Conservation (phyloP, 331 rosid genomes). For the Rhamnella rubrinervis region DNA sequence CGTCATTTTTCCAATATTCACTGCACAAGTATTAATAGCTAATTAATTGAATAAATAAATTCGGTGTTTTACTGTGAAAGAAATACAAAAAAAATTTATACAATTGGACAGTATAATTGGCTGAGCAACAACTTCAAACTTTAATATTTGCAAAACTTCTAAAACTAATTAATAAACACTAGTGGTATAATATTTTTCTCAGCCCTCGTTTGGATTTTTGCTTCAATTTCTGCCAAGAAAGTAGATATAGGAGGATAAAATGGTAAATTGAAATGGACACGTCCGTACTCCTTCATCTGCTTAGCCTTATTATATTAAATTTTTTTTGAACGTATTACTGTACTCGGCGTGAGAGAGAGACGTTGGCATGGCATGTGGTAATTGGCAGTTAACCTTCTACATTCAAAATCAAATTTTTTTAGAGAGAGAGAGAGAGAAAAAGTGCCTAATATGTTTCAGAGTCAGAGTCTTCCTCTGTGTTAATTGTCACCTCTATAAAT, state of each 20-base stretch:
- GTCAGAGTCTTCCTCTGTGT: background rate
- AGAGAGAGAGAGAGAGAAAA: constrained; percentile 12
- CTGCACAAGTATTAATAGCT: no score
- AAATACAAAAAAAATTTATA: no score
- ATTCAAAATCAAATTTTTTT: constrained; percentile 38
- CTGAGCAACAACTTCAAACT: no score
- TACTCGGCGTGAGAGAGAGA: constrained; percentile 38
- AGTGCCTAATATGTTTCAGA: constrained; percentile 10
- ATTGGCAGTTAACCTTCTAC: constrained; percentile 38
- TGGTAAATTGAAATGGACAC: background rate
- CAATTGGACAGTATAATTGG: no score
- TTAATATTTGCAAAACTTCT: no score
- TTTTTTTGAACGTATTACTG: constrained; percentile 45
- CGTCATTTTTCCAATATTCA: background rate
- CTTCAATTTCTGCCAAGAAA: background rate
- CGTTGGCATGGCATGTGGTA: constrained; percentile 65
- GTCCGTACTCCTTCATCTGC: constrained; percentile 21
- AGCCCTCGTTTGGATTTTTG: no score
- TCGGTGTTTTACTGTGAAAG: no score
- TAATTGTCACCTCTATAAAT: background rate
- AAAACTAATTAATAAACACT: no score
- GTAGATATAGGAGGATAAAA: background rate
- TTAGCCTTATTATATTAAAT: constrained; percentile 27
- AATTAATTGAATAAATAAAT: no score
- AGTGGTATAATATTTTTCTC: no score